Base-by-base conservation (phyloP, 2,329 filamentous ascomycete genomes). In the Trichophyton benhamiae region DNA sequence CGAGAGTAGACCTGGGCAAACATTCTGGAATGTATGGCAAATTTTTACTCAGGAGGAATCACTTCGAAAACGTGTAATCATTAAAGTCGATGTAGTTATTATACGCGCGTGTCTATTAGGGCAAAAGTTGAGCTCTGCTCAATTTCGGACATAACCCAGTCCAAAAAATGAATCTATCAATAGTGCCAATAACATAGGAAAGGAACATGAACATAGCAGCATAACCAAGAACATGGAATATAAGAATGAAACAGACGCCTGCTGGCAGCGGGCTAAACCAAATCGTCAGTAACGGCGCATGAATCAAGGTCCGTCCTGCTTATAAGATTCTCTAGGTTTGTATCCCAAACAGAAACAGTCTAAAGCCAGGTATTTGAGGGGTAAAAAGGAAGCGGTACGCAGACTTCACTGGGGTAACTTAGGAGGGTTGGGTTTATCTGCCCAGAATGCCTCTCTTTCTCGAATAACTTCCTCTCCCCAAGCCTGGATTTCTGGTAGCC, bases 401-500 rank as follows among this genome's bases (percentile, higher is more conserved):
- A 25, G 27, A 17, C 3, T 36, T 36, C n/a, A 55, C 33, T 55
- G 25, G 17, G 49, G 25, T 38, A 53, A 9, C 20, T 48, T 33
- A 30, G 42, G 65, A 61, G 42, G 62, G 33, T 66, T 69, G 66
- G 63, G 68, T 68, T 80, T 76, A 20, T 71, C 72, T 33, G 77
- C 79, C 89, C 90, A 96, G 68, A 90, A 87, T 33, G 77, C 79
- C 66, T 87, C 80, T 61, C 91, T 80, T 78, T 97, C 92, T 67
- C 79, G 77, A 65, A 97, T 76, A 33, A 96, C 77, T 65, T 90
- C 84, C 27, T 82, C 79, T 0, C 86, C 87, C 92, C 92, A 97
- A 11, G 78, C 82, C 76, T 86, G 84, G 66, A 91, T 87, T 77
- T 96, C 92, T 0, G 84, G 82, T 66, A 95, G 79, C 60, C 81